These are phyloP conservation scores for Canna indica DNA, from an alignment of 176 grass and related monocot genomes.

Conservation along the genomic window DNA sequence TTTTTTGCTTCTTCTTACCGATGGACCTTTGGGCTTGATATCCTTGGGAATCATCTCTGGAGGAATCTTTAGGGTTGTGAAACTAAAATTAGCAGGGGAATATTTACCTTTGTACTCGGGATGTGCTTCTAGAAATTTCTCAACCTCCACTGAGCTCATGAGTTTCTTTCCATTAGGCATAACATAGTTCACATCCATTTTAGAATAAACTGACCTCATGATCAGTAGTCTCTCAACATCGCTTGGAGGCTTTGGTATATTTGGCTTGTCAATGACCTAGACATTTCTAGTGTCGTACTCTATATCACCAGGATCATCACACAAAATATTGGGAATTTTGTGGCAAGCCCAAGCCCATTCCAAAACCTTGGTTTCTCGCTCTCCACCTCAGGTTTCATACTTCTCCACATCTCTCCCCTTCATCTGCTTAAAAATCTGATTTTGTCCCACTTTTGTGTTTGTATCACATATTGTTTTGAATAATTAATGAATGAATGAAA, in stretches of 20 bases:
- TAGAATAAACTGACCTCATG: constrained; percentile 61
- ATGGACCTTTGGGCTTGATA: constrained; percentile 27
- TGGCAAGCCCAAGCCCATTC: constrained; percentile 75
- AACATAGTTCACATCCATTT: constrained; percentile 74
- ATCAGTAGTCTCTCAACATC: constrained; percentile 48
- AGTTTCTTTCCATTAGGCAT: constrained; percentile 80
- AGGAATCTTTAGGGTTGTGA: constrained; percentile 53
- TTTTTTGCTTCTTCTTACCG: constrained; percentile 22
- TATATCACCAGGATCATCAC: constrained; percentile 54
- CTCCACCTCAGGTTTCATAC: too few relatives aligned
- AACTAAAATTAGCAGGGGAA: constrained; percentile 54
- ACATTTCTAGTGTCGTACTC: constrained; percentile 55
- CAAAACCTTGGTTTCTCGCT: too few relatives aligned
- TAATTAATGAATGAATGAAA: too few relatives aligned
- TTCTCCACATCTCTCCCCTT: too few relatives aligned
- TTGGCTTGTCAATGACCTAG: constrained; percentile 77
- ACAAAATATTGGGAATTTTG: constrained; percentile 41
- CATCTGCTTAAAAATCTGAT: too few relatives aligned
- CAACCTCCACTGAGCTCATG: constrained; percentile 47
- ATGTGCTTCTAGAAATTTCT: constrained; percentile 63
- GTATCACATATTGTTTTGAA: too few relatives aligned
- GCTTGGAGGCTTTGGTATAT: constrained; percentile 66
- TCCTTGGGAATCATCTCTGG: constrained; percentile 56
- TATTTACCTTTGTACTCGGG: constrained; percentile 53
- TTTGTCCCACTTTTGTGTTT: too few relatives aligned